Evolutionary conservation across 177 flowering plant species (phyloP), one percentile per base, ranked within the genome.

Genomic region (Vitis hybrid): DNA sequence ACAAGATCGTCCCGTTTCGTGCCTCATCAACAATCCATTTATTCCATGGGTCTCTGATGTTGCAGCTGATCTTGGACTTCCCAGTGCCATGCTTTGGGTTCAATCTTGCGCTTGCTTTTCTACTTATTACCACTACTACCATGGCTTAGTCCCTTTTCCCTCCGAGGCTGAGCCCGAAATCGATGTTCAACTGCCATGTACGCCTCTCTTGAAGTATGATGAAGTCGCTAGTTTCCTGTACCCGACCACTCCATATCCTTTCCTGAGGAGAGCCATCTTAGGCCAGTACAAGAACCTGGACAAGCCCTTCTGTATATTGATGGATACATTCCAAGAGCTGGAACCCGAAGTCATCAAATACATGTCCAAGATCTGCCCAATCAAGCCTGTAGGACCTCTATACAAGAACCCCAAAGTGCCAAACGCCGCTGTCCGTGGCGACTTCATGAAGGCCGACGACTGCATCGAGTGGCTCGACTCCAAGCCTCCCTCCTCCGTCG

Each of bases 11-110:
- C 90, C 89, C 11, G 81, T 92, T 32, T 78, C 91, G 3, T 85
- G 88, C 67, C 30, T 83, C 24, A 76, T 92, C 57, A 76, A 75
- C 75, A 93, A 90, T 72, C 87, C 90, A 0, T 93, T 93, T 64
- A 72, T 90, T 9, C 92, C 98, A 0, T 93, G 97, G 93, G 95
- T 79, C 0, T 73, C 77, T 7, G 97, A 91, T 35, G 86, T 91
- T 3, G 97, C 94, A 0, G 77, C 66, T 0, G 71, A 69, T 1
- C 67, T 84, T 1, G 82, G 85, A 3, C 73, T 92, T 53, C 93
- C 91, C 1, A 78, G 80, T 60, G 97, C 95, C 1, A 64, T 88
- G 73, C 83, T 90, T 9, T 93, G 97, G 98, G 85, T 88, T 18
- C 94, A 92, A 58, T 87, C 97, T 6, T 81, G 87, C 46, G 90